Percentiles rank a stretch among this genome's conserved stretches.
phyloP scores from a whole-genome alignment of 306 rosid species.

The Cicer cuneatum region DNA sequence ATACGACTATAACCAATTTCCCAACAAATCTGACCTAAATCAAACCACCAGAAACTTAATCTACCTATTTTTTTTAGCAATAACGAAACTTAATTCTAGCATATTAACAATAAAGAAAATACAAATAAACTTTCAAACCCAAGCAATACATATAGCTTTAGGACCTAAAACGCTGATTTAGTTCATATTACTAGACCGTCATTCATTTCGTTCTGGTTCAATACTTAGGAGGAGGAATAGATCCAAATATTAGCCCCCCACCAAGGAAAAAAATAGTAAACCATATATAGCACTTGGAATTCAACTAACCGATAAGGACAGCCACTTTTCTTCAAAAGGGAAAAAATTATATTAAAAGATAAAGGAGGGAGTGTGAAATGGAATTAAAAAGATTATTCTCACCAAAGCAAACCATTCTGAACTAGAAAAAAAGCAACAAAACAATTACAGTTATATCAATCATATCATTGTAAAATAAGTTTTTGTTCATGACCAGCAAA shows the following conservation, averaged over 20 bases:
- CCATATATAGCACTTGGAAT: no score
- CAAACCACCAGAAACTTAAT: not conserved
- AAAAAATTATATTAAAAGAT: no score
- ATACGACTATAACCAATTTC: not conserved
- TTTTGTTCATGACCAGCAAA: conserved; percentile 26
- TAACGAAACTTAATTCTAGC: not conserved
- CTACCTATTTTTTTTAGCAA: not conserved
- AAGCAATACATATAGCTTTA: not conserved
- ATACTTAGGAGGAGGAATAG: not conserved
- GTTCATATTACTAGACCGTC: not conserved
- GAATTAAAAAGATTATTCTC: no score
- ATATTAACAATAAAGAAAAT: not conserved
- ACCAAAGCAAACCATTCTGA: conserved; percentile 2
- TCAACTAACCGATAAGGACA: no score
- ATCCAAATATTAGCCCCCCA: not conserved
- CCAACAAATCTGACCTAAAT: conserved; percentile 2
- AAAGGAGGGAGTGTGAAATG: no score
- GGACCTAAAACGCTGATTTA: not conserved
- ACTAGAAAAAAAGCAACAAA: conserved; percentile 27
- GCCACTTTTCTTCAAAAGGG: no score
- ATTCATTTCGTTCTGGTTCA: not conserved
- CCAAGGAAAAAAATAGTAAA: not conserved
- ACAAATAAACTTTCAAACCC: not conserved
- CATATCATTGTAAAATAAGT: conserved; percentile 25
- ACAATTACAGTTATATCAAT: conserved; percentile 2